A percentile compares a stretch with the other conserved stretches of the same genome.
Evolutionary conservation across 2,329 filamentous ascomycete genomes (phyloP).

Genomic region (Neocucurbitaria cava): DNA sequence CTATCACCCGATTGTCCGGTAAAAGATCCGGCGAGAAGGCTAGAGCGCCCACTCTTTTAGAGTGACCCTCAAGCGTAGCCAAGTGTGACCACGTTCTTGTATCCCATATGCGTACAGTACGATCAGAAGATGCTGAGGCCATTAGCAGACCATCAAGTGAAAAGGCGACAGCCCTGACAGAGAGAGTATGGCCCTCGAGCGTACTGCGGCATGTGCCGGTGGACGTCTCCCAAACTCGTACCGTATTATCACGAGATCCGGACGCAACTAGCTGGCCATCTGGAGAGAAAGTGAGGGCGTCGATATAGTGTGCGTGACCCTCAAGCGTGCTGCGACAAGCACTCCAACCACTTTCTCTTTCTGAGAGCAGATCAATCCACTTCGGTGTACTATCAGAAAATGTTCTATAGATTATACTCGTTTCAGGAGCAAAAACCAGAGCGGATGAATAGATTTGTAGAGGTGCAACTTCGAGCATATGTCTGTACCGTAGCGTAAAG

Average conservation of each 20-base stretch:
- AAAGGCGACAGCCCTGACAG: not conserved
- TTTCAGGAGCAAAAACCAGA: constrained; percentile 46
- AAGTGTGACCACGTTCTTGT: not conserved
- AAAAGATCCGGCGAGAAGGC: too few species aligned
- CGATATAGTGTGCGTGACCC: constrained; percentile 3
- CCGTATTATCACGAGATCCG: not conserved
- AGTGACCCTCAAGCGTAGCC: too few species aligned
- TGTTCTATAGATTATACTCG: constrained; percentile 19
- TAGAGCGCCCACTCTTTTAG: too few species aligned
- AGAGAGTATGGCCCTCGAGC: constrained; percentile 6
- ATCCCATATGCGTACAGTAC: not conserved
- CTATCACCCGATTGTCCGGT: too few species aligned
- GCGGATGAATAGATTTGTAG: constrained; percentile 49
- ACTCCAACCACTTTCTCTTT: constrained; percentile 15
- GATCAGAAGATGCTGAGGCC: not conserved
- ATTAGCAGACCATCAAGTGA: constrained; percentile 1
- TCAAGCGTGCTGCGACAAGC: constrained; percentile 7
- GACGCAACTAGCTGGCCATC: constrained; percentile 10
- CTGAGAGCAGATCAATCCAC: constrained; percentile 6
- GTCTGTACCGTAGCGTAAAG: constrained; percentile 36
- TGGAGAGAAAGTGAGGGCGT: constrained; percentile 12
- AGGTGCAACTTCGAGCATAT: constrained; percentile 38
- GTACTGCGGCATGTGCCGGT: constrained; percentile 1
- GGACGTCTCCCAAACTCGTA: constrained; percentile 4
- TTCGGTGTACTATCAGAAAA: constrained; percentile 5